Base-by-base conservation (phyloP, 2,329 filamentous ascomycete genomes). In the Hypoxylon sp. region DNA sequence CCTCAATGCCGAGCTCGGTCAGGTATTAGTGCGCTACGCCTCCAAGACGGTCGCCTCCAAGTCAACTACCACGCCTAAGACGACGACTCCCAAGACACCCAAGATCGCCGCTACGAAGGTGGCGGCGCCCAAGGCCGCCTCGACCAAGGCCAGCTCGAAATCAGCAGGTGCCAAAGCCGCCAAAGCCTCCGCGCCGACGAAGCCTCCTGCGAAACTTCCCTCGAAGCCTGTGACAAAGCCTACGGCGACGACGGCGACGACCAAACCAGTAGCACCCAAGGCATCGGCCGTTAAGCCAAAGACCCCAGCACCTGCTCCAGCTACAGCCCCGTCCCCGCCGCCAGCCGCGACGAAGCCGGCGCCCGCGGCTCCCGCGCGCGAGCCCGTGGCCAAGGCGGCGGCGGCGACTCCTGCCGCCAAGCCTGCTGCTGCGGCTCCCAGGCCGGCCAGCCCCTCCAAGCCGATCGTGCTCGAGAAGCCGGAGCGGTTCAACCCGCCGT, bases 401-500 rank as follows among this genome's bases (percentile, higher is more conserved):
- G 13, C 59, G 38, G 43, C 62, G 9, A 33, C 48, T 8, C 45
- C 58, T 7, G 43, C 53, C 1, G 23, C 55, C 5, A 60, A 64
- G 24, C 24, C 65, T 10, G 47, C 56, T 10, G 47, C 56, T 2
- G 23, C 58, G 2, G 8, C 64, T 18, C 38, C 59, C 15, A 40
- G 55, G 7, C 46, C 55, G 10, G 59, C 41, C 46, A 63, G 69
- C 62, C 67, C 67, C 55, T 77, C 75, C 62, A 89, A 88, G 70
- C 84, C 85, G 29, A 82, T 88, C 60, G 83, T 92, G 4, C 87
- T 99, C 64, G 91, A 91, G 68, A 92, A 97, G 75, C 94, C 94
- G 20, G 84, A 90, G 69, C 90, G 88, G 73, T 98, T 97, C 81
- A 91, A 91, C 43, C 94, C 95, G 2, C 95, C 95, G 0, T 98